Conservation (phyloP, 73 alveolate genomes). For the Breviolum minutum region DNA sequence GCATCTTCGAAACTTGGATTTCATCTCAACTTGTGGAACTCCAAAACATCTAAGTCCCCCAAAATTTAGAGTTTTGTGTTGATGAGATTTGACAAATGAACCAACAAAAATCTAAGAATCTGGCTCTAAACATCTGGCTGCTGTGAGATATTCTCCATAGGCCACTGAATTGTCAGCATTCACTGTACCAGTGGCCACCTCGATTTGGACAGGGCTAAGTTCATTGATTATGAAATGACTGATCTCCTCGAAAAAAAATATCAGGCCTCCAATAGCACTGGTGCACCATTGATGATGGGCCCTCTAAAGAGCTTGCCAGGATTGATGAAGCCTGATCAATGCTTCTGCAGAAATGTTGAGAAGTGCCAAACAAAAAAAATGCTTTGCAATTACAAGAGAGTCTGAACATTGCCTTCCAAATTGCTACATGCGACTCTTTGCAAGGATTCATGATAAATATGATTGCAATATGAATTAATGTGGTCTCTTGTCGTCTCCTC, state of each 20-base stretch:
- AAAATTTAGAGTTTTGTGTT: too few relatives aligned
- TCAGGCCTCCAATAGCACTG: conserved; percentile 33
- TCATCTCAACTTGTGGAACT: not conserved
- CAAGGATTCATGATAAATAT: too few relatives aligned
- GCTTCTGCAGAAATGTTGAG: not conserved
- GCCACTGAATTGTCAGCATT: conserved; percentile 59
- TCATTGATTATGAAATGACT: not conserved
- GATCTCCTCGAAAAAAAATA: not conserved
- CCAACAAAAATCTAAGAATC: not conserved
- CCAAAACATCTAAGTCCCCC: too few relatives aligned
- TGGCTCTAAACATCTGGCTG: conserved; percentile 49
- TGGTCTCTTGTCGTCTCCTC: not conserved
- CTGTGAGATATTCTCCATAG: conserved; percentile 59
- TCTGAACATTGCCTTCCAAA: too few relatives aligned
- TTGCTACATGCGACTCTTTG: too few relatives aligned
- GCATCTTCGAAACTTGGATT: too few relatives aligned
- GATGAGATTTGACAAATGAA: too few relatives aligned
- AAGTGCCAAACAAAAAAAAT: not conserved
- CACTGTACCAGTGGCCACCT: conserved; percentile 83
- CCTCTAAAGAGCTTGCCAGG: conserved; percentile 78
- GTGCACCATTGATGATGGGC: conserved; percentile 83
- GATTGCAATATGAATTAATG: too few relatives aligned
- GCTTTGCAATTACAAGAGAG: too few relatives aligned
- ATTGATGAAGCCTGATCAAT: conserved; percentile 43
- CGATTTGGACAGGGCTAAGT: too few relatives aligned